Evolutionary conservation across 371 early-diverging fungal species (phyloP).

Genomic region (Lichtheimia corymbifera): DNA sequence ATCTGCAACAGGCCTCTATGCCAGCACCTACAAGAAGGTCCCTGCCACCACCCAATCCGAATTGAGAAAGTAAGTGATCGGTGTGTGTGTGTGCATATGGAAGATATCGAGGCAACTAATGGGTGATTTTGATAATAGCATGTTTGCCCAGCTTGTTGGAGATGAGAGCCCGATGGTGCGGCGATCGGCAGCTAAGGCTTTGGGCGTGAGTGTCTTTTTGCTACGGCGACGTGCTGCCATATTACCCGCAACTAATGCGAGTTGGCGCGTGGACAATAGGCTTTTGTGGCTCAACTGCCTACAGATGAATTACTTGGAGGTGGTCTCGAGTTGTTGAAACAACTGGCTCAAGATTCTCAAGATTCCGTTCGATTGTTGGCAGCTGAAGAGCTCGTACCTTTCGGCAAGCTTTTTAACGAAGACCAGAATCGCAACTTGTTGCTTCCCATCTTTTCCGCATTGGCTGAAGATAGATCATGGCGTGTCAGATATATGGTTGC

Average conservation of each 20-base stretch:
- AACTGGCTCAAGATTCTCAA: slow-evolving; percentile 85
- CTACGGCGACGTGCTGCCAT: not conserved
- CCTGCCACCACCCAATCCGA: slow-evolving; percentile 80
- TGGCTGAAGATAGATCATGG: slow-evolving; percentile 95
- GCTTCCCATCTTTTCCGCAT: slow-evolving; percentile 68
- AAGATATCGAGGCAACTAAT: not conserved
- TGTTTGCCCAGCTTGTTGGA: slow-evolving; percentile 76
- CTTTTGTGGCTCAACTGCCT: slow-evolving; percentile 66
- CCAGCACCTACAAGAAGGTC: slow-evolving; percentile 76
- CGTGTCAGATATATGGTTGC: slow-evolving; percentile 98
- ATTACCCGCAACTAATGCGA: no score
- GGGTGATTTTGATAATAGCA: slow-evolving; percentile 26
- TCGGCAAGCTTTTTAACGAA: slow-evolving; percentile 76
- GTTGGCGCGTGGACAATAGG: slow-evolving; percentile 26
- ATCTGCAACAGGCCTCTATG: slow-evolving; percentile 91
- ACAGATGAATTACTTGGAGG: slow-evolving; percentile 76
- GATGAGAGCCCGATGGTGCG: slow-evolving; percentile 99
- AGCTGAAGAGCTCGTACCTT: slow-evolving; percentile 89
- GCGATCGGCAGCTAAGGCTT: slow-evolving; percentile 90
- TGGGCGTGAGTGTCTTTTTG: slow-evolving; percentile 58
- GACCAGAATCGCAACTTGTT: slow-evolving; percentile 79
- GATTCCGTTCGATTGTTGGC: slow-evolving; percentile 97
- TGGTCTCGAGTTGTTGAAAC: slow-evolving; percentile 79
- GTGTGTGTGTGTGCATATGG: not conserved
- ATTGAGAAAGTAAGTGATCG: slow-evolving; percentile 68